Conservation (phyloP, 2,329 filamentous ascomycete species). For the Claviceps sp. region DNA sequence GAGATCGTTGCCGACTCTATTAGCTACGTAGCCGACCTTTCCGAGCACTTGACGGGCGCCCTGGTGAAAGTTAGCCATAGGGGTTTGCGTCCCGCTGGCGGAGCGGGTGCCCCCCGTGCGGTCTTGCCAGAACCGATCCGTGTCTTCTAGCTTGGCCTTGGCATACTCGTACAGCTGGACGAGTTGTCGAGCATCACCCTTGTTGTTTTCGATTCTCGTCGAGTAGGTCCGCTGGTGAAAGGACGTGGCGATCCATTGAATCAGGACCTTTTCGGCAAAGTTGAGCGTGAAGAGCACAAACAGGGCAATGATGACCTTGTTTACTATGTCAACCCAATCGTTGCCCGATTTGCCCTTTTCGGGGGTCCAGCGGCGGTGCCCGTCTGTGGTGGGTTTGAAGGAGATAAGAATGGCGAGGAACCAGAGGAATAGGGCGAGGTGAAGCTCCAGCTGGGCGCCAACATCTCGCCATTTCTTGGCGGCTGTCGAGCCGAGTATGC, state of each 20-base stretch:
- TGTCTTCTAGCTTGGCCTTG: slow-evolving; percentile 53
- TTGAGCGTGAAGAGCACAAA: slow-evolving; percentile 72
- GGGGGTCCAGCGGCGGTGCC: slow-evolving; percentile 28
- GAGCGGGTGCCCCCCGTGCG: slow-evolving; percentile 17
- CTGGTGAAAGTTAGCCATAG: slow-evolving; percentile 57
- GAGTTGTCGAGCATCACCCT: slow-evolving; percentile 62
- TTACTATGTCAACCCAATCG: slow-evolving; percentile 62
- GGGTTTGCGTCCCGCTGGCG: slow-evolving; percentile 55
- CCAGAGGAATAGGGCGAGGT: slow-evolving; percentile 82
- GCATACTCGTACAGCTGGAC: slow-evolving; percentile 53
- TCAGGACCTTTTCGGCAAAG: slow-evolving; percentile 81
- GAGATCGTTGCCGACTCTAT: slow-evolving; percentile 79
- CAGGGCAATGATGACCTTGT: slow-evolving; percentile 77
- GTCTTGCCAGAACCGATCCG: slow-evolving; percentile 35
- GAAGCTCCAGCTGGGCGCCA: slow-evolving; percentile 72
- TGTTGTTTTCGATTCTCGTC: slow-evolving; percentile 82
- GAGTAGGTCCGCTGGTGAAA: slow-evolving; percentile 88
- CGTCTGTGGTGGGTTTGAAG: slow-evolving; percentile 68
- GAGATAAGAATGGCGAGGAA: slow-evolving; percentile 76
- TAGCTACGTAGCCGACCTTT: slow-evolving; percentile 75
- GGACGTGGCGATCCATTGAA: slow-evolving; percentile 85
- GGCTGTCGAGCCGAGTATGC: slow-evolving; percentile 67
- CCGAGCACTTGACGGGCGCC: slow-evolving; percentile 63
- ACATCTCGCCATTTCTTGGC: slow-evolving; percentile 89
- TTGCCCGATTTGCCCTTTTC: slow-evolving; percentile 33